A percentile compares a stretch with the other conserved stretches of the same genome.
phyloP scores from a whole-genome alignment of 164 flowering plant species.

The Macadamia integrifolia region DNA sequence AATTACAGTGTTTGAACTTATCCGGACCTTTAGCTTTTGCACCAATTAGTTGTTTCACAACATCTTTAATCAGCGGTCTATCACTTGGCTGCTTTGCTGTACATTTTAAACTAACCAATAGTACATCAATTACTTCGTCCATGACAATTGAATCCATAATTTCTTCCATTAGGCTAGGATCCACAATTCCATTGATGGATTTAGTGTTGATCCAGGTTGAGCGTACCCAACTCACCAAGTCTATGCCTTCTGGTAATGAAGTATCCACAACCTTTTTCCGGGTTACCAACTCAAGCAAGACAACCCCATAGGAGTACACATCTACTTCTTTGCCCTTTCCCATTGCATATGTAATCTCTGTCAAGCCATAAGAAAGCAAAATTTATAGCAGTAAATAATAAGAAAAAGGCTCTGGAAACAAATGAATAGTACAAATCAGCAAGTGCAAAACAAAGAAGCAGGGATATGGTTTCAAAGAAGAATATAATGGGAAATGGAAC shows the following conservation, averaged over 20 bases:
- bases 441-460: no score
- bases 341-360: slow-evolving; percentile 69
- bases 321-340: slow-evolving; percentile 55
- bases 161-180: slow-evolving; percentile 43
- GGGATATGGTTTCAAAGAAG: no score
- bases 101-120: slow-evolving; percentile 58
- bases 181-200: slow-evolving; percentile 41
- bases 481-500: background rate
- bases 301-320: slow-evolving; percentile 80
- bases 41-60: slow-evolving; percentile 42
- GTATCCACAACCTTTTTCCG: slow-evolving; percentile 55
- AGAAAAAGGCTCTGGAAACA: background rate
- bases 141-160: slow-evolving; percentile 29
- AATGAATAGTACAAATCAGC: background rate
- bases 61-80: slow-evolving; percentile 79
- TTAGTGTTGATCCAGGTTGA: slow-evolving; percentile 30
- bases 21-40: slow-evolving; percentile 1
- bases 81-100: slow-evolving; percentile 44
- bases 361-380: background rate
- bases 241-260: slow-evolving; percentile 36
- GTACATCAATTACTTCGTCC: slow-evolving; percentile 42
- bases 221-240: slow-evolving; percentile 53
- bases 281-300: slow-evolving; percentile 64
- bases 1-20: no score
- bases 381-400: background rate